Evolutionary conservation across 805 yeast genomes (phyloP).

Genomic region (Candida germanica): DNA sequence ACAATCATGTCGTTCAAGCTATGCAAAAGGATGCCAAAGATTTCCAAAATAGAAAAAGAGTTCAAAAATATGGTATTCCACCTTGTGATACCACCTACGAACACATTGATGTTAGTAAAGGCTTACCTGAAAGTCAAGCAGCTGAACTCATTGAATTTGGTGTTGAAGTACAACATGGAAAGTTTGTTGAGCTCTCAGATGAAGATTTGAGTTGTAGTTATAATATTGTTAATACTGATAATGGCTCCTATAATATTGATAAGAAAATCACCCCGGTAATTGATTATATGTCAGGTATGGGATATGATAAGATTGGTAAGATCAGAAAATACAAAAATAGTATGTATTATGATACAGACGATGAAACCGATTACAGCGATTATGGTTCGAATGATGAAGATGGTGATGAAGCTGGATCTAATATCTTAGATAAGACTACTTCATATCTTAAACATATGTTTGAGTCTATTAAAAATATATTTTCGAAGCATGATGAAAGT

Average conservation of each 20-base stretch:
- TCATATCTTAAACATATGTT: slow-evolving; percentile 6
- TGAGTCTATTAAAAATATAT: slow-evolving; percentile 6
- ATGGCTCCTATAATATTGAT: slow-evolving; percentile 27
- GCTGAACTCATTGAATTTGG: slow-evolving; percentile 47
- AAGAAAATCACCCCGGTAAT: slow-evolving; percentile 6
- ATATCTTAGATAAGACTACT: slow-evolving; percentile 8
- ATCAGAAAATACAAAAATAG: slow-evolving; percentile 28
- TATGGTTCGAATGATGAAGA: slow-evolving; percentile 6
- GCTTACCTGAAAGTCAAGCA: slow-evolving; percentile 46
- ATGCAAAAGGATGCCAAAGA: slow-evolving; percentile 24
- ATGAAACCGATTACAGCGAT: slow-evolving; percentile 9
- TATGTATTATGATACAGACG: slow-evolving; percentile 35
- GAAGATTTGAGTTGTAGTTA: slow-evolving; percentile 42
- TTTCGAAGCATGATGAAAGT: too few species aligned
- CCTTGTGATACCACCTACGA: slow-evolving; percentile 31
- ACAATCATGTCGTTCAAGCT: slow-evolving; percentile 19
- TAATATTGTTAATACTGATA: slow-evolving; percentile 44
- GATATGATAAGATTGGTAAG: slow-evolving; percentile 16
- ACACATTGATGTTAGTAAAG: slow-evolving; percentile 38
- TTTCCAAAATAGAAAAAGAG: slow-evolving; percentile 17
- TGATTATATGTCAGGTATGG: slow-evolving; percentile 18
- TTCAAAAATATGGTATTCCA: slow-evolving; percentile 19
- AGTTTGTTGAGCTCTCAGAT: slow-evolving; percentile 43
- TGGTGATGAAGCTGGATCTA: slow-evolving; percentile 1
- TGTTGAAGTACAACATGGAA: slow-evolving; percentile 46